phyloP scores from a whole-genome alignment of 805 yeast genomes.

The Schwanniomyces vanrijiae region DNA sequence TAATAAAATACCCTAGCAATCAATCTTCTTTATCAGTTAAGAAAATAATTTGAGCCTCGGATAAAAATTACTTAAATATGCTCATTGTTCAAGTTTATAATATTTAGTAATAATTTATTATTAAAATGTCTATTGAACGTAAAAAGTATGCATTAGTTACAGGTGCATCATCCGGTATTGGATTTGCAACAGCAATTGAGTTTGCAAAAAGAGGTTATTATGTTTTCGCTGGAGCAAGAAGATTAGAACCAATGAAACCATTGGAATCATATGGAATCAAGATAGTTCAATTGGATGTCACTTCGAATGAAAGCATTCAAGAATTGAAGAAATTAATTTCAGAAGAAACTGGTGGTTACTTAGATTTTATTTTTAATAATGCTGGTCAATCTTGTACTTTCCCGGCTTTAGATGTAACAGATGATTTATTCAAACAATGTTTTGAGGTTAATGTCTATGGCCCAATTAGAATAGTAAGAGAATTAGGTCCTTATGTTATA shows the following conservation, averaged over 20 bases:
- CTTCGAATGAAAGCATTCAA: constrained; percentile 47
- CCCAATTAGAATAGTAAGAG: constrained; percentile 62
- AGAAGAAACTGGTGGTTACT: constrained; percentile 42
- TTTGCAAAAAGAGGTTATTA: constrained; percentile 51
- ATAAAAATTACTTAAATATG: too few species aligned
- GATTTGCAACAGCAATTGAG: constrained; percentile 48
- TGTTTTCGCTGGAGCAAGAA: constrained; percentile 76
- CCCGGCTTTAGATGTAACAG: constrained; percentile 67
- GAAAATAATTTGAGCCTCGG: too few species aligned
- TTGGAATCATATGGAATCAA: constrained; percentile 45
- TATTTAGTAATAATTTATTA: neutral
- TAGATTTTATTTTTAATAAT: constrained; percentile 68
- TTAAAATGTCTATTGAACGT: constrained; percentile 9
- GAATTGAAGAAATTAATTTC: constrained; percentile 43
- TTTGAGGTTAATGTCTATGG: constrained; percentile 71
- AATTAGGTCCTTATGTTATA: constrained; percentile 54
- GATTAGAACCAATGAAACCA: constrained; percentile 58
- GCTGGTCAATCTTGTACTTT: constrained; percentile 76
- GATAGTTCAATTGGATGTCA: constrained; percentile 57
- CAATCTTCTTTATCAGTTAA: too few species aligned
- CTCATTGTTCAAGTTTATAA: too few species aligned
- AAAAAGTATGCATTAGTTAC: constrained; percentile 53
- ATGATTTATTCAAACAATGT: constrained; percentile 50
- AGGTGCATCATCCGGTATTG: constrained; percentile 60
- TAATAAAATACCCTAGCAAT: too few species aligned